Evolutionary conservation across 345 rosid species (phyloP).

Genomic region (Eucalyptus curtisii): DNA sequence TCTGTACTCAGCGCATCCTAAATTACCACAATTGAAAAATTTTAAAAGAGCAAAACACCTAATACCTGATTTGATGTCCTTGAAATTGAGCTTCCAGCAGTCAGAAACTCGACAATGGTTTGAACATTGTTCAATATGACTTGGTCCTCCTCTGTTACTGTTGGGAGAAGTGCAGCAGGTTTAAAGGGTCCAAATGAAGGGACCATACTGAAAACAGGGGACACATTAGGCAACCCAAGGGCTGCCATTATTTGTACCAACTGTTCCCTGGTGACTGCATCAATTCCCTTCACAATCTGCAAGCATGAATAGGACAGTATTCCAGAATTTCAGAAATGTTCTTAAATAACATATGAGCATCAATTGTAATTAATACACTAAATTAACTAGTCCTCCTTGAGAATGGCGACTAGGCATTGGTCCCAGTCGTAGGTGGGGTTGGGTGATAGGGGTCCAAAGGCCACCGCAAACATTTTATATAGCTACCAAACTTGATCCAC

Average conservation of each 20-base stretch:
- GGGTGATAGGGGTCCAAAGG: background rate
- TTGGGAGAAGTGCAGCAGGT: slow-evolving; percentile 67
- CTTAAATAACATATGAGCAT: background rate
- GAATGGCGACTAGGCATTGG: background rate
- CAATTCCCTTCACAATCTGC: slow-evolving; percentile 93
- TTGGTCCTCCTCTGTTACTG: slow-evolving; percentile 77
- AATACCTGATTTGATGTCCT: slow-evolving; percentile 51
- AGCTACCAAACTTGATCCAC: background rate
- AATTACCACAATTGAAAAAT: background rate
- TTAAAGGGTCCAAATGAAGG: slow-evolving; percentile 65
- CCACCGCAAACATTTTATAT: background rate
- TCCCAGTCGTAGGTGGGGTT: background rate
- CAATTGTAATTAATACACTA: background rate
- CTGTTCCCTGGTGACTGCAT: slow-evolving; percentile 90
- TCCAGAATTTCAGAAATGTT: background rate
- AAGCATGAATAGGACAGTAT: background rate
- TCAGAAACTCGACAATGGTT: slow-evolving; percentile 66
- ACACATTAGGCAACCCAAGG: slow-evolving; percentile 48
- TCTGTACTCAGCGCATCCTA: background rate
- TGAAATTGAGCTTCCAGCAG: slow-evolving; percentile 55
- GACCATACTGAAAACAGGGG: slow-evolving; percentile 76
- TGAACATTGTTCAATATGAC: slow-evolving; percentile 63
- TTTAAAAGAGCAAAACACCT: background rate
- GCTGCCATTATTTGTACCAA: slow-evolving; percentile 58
- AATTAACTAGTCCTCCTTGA: background rate